phyloP scores from a whole-genome alignment of 2,329 filamentous ascomycete genomes.

The Corniculantispora saksenae region DNA sequence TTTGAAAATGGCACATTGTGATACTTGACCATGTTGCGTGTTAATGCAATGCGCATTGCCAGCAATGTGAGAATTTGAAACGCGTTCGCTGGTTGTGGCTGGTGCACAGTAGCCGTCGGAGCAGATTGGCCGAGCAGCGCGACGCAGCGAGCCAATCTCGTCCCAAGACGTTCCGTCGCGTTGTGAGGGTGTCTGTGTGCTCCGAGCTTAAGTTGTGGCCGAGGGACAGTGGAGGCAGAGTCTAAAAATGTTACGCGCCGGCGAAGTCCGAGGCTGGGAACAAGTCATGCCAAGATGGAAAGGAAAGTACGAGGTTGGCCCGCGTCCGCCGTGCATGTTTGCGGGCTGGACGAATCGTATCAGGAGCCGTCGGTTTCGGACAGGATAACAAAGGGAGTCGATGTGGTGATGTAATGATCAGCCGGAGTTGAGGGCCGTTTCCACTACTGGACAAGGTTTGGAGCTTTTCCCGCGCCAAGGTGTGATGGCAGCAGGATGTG shows the following conservation, averaged over 20 bases:
- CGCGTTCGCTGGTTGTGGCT: not conserved
- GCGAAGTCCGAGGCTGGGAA: not conserved
- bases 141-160: not conserved
- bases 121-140: not conserved
- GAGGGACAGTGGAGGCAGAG: not conserved
- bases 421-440: not conserved
- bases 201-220: not conserved
- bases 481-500: not conserved
- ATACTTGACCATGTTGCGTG: not conserved
- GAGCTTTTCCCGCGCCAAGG: constrained; percentile 1
- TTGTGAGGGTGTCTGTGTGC: not conserved
- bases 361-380: not conserved
- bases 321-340: not conserved
- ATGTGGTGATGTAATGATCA: constrained; percentile 19
- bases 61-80: not conserved
- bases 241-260: not conserved
- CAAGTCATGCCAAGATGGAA: not conserved
- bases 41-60: not conserved
- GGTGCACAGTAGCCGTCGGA: not conserved
- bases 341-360: not conserved
- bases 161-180: not conserved
- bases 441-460: constrained; percentile 12
- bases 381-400: not conserved
- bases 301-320: not conserved
- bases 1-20: too few relatives aligned